Percentiles rank a stretch among this genome's conserved stretches.
phyloP scores from a whole-genome alignment of 1,139 yeast genomes.

The Arxiozyma bovina region DNA sequence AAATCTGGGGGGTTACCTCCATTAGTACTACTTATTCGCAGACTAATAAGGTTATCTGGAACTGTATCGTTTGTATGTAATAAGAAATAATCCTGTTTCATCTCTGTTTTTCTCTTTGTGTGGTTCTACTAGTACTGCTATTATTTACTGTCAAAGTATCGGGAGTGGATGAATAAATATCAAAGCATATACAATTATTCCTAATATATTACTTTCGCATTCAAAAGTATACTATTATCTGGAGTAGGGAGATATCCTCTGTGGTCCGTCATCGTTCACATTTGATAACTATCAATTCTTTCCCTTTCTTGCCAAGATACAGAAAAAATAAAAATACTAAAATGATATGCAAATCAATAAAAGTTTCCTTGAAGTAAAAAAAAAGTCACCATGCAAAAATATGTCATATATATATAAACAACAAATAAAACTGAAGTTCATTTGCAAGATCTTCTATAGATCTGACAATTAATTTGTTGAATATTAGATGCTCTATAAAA shows the following conservation, averaged over 20 bases:
- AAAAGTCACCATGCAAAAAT: not conserved
- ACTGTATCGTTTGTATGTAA: not conserved
- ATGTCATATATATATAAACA: too few relatives aligned
- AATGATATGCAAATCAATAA: too few relatives aligned
- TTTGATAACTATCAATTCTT: not conserved
- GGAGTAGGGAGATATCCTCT: not conserved
- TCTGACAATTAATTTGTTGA: too few relatives aligned
- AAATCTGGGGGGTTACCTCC: constrained; percentile 28
- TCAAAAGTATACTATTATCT: too few relatives aligned
- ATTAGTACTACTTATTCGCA: not conserved
- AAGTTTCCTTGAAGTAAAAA: not conserved
- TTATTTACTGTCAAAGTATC: too few relatives aligned
- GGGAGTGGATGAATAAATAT: not conserved
- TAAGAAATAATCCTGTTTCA: not conserved
- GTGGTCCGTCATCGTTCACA: too few relatives aligned
- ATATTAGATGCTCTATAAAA: too few relatives aligned
- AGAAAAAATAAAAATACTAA: not conserved
- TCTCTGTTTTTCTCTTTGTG: not conserved
- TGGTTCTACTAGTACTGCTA: too few relatives aligned
- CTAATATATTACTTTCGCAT: not conserved
- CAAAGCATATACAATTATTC: not conserved
- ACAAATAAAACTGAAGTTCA: too few relatives aligned
- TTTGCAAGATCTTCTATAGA: too few relatives aligned
- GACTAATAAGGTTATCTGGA: not conserved
- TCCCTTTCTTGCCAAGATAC: not conserved